Base-by-base conservation (phyloP, 805 yeast species). In the Myxozyma udenii region DNA sequence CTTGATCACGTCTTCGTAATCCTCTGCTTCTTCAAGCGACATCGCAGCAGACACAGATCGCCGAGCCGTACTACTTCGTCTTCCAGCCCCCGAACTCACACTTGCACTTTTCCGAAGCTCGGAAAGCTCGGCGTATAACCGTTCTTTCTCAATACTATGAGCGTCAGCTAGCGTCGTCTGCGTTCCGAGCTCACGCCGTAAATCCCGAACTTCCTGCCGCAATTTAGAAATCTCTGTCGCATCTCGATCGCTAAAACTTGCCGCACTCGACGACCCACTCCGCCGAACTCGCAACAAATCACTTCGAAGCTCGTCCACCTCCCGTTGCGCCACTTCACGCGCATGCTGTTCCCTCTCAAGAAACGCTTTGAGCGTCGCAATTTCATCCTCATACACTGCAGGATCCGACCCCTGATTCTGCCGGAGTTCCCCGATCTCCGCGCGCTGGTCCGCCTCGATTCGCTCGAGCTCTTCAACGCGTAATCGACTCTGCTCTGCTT, bases 271-370 rank as follows among this genome's bases (percentile, higher is more conserved):
- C 2, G 55, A 50, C 2, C 49, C 21, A 25, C 57, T 53, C 18
- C 58, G 46, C 6, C 55, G 48, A 18, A 51, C 41, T 32, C 44
- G 42, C 4, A 50, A 43, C 41, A 54, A 30, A 28, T 54, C 58
- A 3, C 44, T 11, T 22, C 55, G 42, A 7, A 54, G 36, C 3
- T 45, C 55, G 21, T 30, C 23, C n/a, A 47, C 45, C 36, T 50
- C 55, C 22, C 35, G 41, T 38, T 54, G 58, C 19, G 58, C 58
- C 14, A 30, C 28, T 21, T 41, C 56, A 9, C 46, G 44, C 1
- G 48, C 56, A 19, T 44, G 49, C 48, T 50, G 55, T 38, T 54
- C 58, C 22, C 48, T 46, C 4, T 44, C 55, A 39, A 54, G 43
- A 21, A 50, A 46, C 2, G 40, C 45, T 28, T 43, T 46, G 24